A percentile compares a stretch with the other conserved stretches of the same genome.
These are phyloP conservation scores for Aschersonia sp. DNA, from an alignment of 2,329 filamentous ascomycete species.

Conservation along the genomic window DNA sequence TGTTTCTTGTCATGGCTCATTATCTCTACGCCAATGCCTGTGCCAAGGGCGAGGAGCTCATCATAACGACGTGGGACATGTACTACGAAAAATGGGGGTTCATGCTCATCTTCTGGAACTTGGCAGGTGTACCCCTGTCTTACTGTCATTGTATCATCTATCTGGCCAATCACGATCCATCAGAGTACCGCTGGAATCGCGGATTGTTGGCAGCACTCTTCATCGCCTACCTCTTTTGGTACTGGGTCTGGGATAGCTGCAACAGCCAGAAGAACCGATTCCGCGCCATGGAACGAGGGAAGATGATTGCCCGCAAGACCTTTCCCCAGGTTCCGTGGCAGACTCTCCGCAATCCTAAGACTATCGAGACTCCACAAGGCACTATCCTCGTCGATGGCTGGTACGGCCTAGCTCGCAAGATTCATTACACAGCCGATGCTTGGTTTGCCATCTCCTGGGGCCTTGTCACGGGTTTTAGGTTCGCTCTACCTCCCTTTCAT, in stretches of 20 bases:
- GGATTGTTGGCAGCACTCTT: slow-evolving; percentile 50
- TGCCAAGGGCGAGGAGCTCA: slow-evolving; percentile 79
- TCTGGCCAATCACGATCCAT: slow-evolving; percentile 66
- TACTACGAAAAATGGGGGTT: slow-evolving; percentile 94
- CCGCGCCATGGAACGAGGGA: slow-evolving; percentile 64
- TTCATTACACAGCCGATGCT: slow-evolving; percentile 31
- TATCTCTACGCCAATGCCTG: slow-evolving; percentile 85
- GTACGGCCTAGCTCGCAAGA: slow-evolving; percentile 55
- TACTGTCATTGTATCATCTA: slow-evolving; percentile 69
- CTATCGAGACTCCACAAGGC: slow-evolving; percentile 50
- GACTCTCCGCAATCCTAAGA: slow-evolving; percentile 62
- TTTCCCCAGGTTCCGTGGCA: slow-evolving; percentile 88
- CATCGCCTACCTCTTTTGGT: slow-evolving; percentile 58
- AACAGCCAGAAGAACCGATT: slow-evolving; percentile 80
- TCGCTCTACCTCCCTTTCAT: slow-evolving; percentile 66
- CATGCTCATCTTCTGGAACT: slow-evolving; percentile 83
- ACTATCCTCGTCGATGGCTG: slow-evolving; percentile 72
- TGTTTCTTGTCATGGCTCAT: slow-evolving; percentile 71
- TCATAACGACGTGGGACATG: slow-evolving; percentile 78
- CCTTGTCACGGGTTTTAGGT: slow-evolving; percentile 31
- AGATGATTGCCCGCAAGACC: slow-evolving; percentile 53
- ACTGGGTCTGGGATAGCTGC: slow-evolving; percentile 82
- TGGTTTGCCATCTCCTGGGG: slow-evolving; percentile 25
- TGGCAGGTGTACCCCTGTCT: slow-evolving; percentile 74
- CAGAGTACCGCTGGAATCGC: slow-evolving; percentile 61